These are phyloP conservation scores for Phyllosticta capitalensis DNA, from an alignment of 2,329 filamentous ascomycete species.

Conservation along the genomic window DNA sequence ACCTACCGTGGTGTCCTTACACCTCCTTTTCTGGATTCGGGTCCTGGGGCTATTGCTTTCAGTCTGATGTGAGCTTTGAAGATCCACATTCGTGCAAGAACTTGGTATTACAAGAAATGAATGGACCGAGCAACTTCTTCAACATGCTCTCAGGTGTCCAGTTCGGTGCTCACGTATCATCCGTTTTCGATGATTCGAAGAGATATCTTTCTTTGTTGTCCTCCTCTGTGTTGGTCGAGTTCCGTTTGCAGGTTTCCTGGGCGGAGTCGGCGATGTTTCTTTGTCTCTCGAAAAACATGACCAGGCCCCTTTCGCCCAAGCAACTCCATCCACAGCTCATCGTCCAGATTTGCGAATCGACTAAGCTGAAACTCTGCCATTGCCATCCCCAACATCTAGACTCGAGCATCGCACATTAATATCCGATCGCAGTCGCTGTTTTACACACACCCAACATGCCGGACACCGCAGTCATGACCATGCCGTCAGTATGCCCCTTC, in stretches of 20 bases:
- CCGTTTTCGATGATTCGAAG: no score
- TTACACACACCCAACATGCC: neutral
- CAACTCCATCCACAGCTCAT: neutral
- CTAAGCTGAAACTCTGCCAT: constrained; percentile 10
- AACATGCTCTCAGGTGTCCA: no score
- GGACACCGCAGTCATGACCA: neutral
- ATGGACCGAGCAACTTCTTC: no score
- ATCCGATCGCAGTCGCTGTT: neutral
- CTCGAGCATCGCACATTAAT: neutral
- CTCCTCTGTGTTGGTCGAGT: no score
- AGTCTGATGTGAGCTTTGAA: no score
- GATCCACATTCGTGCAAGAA: no score
- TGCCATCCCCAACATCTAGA: neutral
- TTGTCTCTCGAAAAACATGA: neutral
- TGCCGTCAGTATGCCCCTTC: neutral
- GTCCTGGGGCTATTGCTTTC: no score
- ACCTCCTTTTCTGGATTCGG: no score
- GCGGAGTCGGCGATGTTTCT: neutral
- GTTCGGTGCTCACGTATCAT: no score
- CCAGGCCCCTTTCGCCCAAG: neutral
- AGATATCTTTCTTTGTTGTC: no score
- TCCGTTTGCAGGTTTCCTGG: neutral
- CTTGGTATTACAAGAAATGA: no score
- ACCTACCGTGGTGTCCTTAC: no score
- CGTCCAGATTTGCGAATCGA: neutral